Conservation (phyloP, 2,329 filamentous ascomycete species). For the Tolypocladium capitatum region DNA sequence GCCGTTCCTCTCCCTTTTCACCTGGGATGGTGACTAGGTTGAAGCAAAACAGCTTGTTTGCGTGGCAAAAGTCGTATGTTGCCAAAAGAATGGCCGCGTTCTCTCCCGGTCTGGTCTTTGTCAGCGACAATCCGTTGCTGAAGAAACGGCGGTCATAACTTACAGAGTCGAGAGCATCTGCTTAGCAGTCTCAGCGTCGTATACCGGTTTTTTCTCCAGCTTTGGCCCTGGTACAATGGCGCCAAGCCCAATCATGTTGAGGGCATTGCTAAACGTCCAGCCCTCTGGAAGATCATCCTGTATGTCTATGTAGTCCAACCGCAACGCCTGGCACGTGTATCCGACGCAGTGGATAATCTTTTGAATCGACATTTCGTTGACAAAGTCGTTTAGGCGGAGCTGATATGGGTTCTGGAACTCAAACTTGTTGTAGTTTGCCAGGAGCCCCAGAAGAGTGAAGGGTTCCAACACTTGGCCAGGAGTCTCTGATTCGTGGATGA, state of each 20-base stretch:
- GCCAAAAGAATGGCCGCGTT: conserved; percentile 71
- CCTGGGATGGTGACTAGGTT: conserved; percentile 56
- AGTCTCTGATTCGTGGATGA: conserved; percentile 66
- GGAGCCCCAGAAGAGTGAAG: conserved; percentile 69
- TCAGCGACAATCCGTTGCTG: conserved; percentile 4
- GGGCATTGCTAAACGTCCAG: conserved; percentile 70
- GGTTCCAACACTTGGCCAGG: conserved; percentile 54
- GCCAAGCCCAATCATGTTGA: conserved; percentile 76
- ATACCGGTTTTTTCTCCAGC: conserved; percentile 39
- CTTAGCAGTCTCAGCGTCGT: conserved; percentile 70
- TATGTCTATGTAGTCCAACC: conserved; percentile 68
- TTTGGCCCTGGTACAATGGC: conserved; percentile 57
- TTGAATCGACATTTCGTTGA: conserved; percentile 77
- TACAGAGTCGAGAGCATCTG: conserved; percentile 68
- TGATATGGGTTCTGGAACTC: conserved; percentile 97
- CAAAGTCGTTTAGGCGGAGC: conserved; percentile 82
- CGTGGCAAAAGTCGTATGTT: conserved; percentile 84
- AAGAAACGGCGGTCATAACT: conserved; percentile 19
- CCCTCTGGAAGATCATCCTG: conserved; percentile 84
- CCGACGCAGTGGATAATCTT: conserved; percentile 71
- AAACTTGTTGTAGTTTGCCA: conserved; percentile 99
- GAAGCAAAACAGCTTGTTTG: conserved; percentile 90
- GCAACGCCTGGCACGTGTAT: conserved; percentile 50
- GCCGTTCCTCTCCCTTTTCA: conserved; percentile 54
- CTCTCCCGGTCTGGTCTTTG: conserved; percentile 50